These are phyloP conservation scores for Epichloe amarillans DNA, from an alignment of 2,329 filamentous ascomycete genomes.

Conservation along the genomic window DNA sequence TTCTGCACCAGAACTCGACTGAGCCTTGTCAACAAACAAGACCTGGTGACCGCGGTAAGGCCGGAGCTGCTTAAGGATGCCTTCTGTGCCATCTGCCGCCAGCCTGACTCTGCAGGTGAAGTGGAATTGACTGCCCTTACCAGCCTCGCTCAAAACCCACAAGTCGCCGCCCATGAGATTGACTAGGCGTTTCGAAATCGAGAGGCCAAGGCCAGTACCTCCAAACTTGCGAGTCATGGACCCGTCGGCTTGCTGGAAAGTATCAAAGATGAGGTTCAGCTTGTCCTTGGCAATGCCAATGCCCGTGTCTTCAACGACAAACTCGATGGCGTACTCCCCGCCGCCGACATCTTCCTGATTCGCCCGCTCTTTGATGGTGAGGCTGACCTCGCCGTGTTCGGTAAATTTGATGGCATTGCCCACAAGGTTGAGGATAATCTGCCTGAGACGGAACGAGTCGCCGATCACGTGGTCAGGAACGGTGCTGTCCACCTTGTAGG, in stretches of 20 bases:
- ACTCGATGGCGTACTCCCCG: conserved; percentile 86
- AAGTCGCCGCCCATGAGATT: conserved; percentile 94
- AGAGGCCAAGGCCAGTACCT: conserved; percentile 83
- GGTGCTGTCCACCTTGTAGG: conserved; percentile 84
- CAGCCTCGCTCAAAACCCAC: conserved; percentile 88
- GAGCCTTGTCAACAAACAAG: conserved; percentile 84
- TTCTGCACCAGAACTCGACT: conserved; percentile 62
- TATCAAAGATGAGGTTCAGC: conserved; percentile 94
- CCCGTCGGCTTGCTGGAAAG: conserved; percentile 95
- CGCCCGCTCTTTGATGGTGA: conserved; percentile 66
- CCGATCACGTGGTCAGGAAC: conserved; percentile 93
- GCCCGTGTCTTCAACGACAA: conserved; percentile 88
- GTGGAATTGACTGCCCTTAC: conserved; percentile 86
- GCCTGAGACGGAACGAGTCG: conserved; percentile 88
- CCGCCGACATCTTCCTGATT: conserved; percentile 48
- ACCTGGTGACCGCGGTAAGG: conserved; percentile 91
- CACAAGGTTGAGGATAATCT: conserved; percentile 94
- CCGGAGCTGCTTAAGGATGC: conserved; percentile 70
- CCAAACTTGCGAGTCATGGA: conserved; percentile 95
- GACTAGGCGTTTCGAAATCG: conserved; percentile 88
- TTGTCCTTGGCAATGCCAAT: conserved; percentile 95
- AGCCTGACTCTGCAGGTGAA: conserved; percentile 89
- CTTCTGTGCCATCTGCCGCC: conserved; percentile 62
- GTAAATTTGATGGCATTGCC: conserved; percentile 99
- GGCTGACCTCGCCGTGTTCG: conserved; percentile 87